Conservation (phyloP, 768 basidiomycete genomes). For the Ramaria sp. region DNA sequence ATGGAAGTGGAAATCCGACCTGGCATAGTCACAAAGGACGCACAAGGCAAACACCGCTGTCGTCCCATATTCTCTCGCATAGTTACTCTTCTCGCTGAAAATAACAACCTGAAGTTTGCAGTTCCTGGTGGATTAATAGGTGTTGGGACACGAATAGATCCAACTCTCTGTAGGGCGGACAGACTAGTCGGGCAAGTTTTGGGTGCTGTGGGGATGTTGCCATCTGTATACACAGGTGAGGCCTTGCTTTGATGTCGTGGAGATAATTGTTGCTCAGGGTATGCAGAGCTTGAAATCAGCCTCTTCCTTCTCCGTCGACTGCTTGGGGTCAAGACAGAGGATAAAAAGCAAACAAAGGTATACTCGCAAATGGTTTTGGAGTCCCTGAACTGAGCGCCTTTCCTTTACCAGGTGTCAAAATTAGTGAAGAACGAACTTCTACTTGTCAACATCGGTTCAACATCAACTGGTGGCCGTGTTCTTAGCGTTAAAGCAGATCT, state of each 20-base stretch:
- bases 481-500: slow-evolving; percentile 90
- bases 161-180: slow-evolving; percentile 94
- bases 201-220: slow-evolving; percentile 88
- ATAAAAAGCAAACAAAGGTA: slow-evolving; percentile 93
- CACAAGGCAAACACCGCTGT: slow-evolving; percentile 79
- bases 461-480: slow-evolving; percentile 93
- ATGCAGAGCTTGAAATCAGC: slow-evolving; percentile 77
- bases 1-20: slow-evolving; percentile 95
- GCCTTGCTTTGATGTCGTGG: neutral
- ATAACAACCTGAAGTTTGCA: slow-evolving; percentile 86
- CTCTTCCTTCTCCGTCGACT: slow-evolving; percentile 91
- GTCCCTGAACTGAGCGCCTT: neutral
- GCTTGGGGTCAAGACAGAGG: slow-evolving; percentile 97
- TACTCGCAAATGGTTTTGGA: neutral
- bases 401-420: slow-evolving; percentile 48
- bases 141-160: slow-evolving; percentile 95
- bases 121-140: slow-evolving; percentile 97
- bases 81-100: slow-evolving; percentile 89
- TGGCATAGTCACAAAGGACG: slow-evolving; percentile 94
- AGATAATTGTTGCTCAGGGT: too few relatives aligned
- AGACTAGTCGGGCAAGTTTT: slow-evolving; percentile 94
- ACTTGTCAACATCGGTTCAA: slow-evolving; percentile 96
- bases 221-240: slow-evolving; percentile 84
- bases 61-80: slow-evolving; percentile 89
- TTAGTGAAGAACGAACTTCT: slow-evolving; percentile 85